phyloP scores from a whole-genome alignment of 768 basidiomycete genomes.

The Sutorius australiensis region DNA sequence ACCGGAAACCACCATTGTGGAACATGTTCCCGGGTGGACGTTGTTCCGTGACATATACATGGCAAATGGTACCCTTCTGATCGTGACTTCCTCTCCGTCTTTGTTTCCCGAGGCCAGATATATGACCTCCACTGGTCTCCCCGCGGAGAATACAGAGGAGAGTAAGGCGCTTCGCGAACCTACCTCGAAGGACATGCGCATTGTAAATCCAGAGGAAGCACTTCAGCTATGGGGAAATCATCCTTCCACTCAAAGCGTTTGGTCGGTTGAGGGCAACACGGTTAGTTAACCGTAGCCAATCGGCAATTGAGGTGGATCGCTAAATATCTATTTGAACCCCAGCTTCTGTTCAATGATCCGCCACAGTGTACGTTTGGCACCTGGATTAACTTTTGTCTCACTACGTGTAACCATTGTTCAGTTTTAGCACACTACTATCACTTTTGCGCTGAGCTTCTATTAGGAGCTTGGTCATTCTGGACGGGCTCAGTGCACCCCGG shows the following conservation, averaged over 20 bases:
- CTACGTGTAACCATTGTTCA: constrained; percentile 7
- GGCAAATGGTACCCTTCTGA: constrained; percentile 75
- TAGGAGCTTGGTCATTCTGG: constrained; percentile 77
- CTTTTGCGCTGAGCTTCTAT: constrained; percentile 75
- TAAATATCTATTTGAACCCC: constrained; percentile 2
- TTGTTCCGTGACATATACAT: constrained; percentile 80
- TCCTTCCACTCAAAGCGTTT: constrained; percentile 47
- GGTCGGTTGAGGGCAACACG: constrained; percentile 69
- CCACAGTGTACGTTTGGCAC: constrained; percentile 42
- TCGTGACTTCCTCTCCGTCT: constrained; percentile 49
- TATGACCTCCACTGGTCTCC: constrained; percentile 67
- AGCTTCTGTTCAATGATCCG: constrained; percentile 68
- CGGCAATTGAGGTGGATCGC: background rate
- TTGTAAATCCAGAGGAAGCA: constrained; percentile 60
- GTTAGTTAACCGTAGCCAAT: constrained; percentile 37
- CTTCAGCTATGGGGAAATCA: constrained; percentile 54
- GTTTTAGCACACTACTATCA: constrained; percentile 87
- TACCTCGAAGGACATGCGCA: constrained; percentile 55
- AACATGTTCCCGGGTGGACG: constrained; percentile 82
- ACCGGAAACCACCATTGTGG: constrained; percentile 52
- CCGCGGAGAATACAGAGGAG: constrained; percentile 55
- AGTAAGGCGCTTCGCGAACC: constrained; percentile 68
- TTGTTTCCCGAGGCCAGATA: constrained; percentile 45
- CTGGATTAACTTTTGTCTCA: background rate
- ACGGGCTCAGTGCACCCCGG: constrained; percentile 41